phyloP scores from a whole-genome alignment of 2,329 filamentous ascomycete species.

The Pseudocercospora cruenta region DNA sequence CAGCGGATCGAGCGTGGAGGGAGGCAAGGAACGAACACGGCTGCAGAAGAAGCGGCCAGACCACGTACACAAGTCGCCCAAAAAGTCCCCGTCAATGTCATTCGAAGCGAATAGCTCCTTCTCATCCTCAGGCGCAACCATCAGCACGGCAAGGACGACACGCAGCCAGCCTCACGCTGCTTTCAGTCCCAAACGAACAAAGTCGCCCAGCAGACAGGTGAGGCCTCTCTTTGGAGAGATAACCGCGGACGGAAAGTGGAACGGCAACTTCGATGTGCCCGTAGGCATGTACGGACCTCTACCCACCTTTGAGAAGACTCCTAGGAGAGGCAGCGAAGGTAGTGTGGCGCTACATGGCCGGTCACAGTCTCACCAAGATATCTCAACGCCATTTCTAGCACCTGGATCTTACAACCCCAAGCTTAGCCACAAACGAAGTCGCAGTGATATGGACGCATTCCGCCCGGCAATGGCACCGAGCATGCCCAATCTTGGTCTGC shows the following conservation, averaged over 20 bases:
- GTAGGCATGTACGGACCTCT: conserved; percentile 34
- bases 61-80: conserved; percentile 7
- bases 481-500: conserved; percentile 34
- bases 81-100: conserved; percentile 34
- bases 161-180: conserved; percentile 36
- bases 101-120: conserved; percentile 35
- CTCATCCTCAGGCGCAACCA: conserved; percentile 29
- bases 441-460: conserved; percentile 37
- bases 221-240: conserved; percentile 77
- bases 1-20: conserved; percentile 27
- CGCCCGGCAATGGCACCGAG: conserved; percentile 30
- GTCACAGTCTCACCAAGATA: conserved; percentile 56
- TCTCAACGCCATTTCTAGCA: conserved; percentile 27
- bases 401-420: conserved; percentile 21
- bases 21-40: conserved; percentile 30
- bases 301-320: conserved; percentile 30
- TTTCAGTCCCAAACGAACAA: conserved; percentile 29
- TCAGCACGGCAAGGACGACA: conserved; percentile 26
- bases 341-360: conserved; percentile 60
- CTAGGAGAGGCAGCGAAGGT: conserved; percentile 72
- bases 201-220: conserved; percentile 25
- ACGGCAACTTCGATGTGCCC: conserved; percentile 37
- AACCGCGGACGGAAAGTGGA: conserved; percentile 60
- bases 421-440: conserved; percentile 39
- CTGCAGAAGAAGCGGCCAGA: conserved; percentile 37